Evolutionary conservation across 2,329 filamentous ascomycete species (phyloP), one percentile per base, ranked within the genome.

Genomic region (Teratosphaeria destructans): DNA sequence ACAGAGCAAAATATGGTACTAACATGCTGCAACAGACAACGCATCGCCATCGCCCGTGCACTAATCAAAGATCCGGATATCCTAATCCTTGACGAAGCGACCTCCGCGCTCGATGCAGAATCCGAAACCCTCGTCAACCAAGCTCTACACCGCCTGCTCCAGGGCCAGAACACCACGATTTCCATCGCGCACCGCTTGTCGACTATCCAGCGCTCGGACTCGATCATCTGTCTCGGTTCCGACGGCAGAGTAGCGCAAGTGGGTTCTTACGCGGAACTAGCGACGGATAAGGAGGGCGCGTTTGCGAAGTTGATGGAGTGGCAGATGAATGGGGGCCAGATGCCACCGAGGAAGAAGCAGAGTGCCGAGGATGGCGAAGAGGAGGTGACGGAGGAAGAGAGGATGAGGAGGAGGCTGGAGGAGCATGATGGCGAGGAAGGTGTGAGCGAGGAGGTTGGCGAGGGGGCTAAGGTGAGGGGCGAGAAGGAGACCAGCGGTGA

Each of bases 231-330:
- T 34, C 85, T 99, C 47, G 88, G 88, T 61, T 85, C 82, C 59
- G 87, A 96, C 69, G 95, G 94, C 63, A 87, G 83, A 60, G 93
- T 99, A 3, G 94, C 93, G 2, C 93, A 99, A 73, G 88, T 89
- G 64, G 94, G 94, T 59, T 88, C 87, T 60, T 99, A 95, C 72
- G 77, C 81, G 27, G 83, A 90, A 64, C 82, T 99, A 26, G 88
- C 86, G 57, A 79, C 82, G 5, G 84, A 90, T 61, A 82, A 83
- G 16, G 78, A 87, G 10, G 95, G 93, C 57, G 90, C 92, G 1
- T 99, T 99, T 71, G 93, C 86, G 67, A 94, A 88, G 76, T 79
- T 99, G 57, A 99, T 99, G 94, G 93, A 97, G 75, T 97, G 92
- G 92, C 94, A 99, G 76, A 89, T 97, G 84, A 53, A n/a, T 26